Evolutionary conservation across 345 rosid genomes (phyloP).

Genomic region (Eucalyptus polybractea): DNA sequence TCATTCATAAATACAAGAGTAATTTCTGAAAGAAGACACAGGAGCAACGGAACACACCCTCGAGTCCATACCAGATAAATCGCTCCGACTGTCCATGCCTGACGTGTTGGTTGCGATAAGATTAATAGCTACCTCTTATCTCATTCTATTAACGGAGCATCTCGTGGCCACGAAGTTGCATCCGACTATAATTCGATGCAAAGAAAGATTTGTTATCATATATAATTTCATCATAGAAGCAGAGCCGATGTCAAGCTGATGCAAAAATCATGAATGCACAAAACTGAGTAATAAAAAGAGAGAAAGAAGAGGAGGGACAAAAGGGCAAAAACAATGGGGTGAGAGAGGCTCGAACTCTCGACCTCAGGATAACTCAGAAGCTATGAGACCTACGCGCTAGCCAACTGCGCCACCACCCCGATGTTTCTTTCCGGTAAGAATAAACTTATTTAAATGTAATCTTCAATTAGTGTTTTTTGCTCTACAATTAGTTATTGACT

Average conservation of each 20-base stretch:
- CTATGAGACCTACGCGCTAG: conserved; percentile 98
- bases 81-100: rapidly evolving
- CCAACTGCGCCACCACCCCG: conserved; percentile 96
- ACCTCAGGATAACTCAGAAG: conserved; percentile 82
- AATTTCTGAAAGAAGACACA: neutral
- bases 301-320: neutral
- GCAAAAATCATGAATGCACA: neutral
- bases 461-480: neutral
- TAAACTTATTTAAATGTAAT: rapidly evolving
- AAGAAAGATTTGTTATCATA: neutral
- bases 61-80: rapidly evolving
- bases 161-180: rapidly evolving
- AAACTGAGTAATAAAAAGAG: neutral
- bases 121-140: neutral
- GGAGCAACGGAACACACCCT: neutral
- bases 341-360: conserved; percentile 95
- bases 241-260: neutral
- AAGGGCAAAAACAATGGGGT: conserved; percentile 24
- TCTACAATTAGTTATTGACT: neutral
- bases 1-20: neutral
- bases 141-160: neutral
- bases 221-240: neutral
- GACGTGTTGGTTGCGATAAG: rapidly evolving
- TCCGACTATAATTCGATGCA: neutral
- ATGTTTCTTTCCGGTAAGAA: rapidly evolving